Evolutionary conservation across 2,329 filamentous ascomycete genomes (phyloP), one percentile per base, ranked within the genome.

Genomic region (Didymella pinodella): DNA sequence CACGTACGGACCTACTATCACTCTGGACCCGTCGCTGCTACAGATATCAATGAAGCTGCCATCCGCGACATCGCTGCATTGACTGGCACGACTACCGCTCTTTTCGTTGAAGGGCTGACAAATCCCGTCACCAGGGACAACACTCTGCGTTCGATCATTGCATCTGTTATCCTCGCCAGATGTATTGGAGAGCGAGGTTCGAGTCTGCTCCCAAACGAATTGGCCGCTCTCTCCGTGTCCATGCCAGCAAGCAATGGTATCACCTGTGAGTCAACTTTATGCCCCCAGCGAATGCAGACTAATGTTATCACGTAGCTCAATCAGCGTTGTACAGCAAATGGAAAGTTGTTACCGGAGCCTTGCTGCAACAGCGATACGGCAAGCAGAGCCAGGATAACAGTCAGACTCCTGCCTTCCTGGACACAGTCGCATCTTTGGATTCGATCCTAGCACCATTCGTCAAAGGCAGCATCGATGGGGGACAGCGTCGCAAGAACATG

Each of bases 401-500:
- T 11, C 60, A 34, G 16, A 31, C 36, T 36, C 55, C 61, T 1
- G 44, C 44, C 18, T 65, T 69, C 18, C 43, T 53, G 7, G 54
- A 59, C 7, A 59, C 60, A 2, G 49, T 67, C 26, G 49, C 38
- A 14, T 59, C 59, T 11, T 50, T 72, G 2, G 66, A 75, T 20
- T 34, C 59, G 1, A 41, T 75, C 32, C 49, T 76, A 36, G 56
- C 47, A 2, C 69, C 70, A 6, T 72, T 69, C 28, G 56, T 67
- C 31, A 59, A 64, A 40, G 51, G 49, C 5, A 57, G 36, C 12
- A 29, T 64, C n/a, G 59, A 70, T 26, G 59, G 52, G 7, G 50
- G 38, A 40, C 55, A 70, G 45, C 64, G 74, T 2, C 56, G 55
- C 2, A 63, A 56, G 25, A 75, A 77, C 51, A 51, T 77, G 16